Evolutionary conservation across 78 protist species (phyloP).

Genomic region (Dictyostelium discoideum): DNA sequence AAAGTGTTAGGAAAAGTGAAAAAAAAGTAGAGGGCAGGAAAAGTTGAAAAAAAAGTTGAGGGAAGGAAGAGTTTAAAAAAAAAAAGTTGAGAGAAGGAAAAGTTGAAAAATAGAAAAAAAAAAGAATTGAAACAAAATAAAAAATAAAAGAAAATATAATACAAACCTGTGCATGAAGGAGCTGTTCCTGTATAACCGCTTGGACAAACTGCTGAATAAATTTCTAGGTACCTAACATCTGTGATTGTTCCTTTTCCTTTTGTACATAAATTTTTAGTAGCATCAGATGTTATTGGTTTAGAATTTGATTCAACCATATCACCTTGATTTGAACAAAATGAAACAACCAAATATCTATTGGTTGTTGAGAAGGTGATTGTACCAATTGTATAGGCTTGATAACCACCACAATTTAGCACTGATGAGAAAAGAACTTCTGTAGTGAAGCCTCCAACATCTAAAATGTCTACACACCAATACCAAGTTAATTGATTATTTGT

Average conservation of each 20-base stretch:
- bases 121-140: not conserved
- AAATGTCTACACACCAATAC: not conserved
- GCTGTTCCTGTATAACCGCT: not conserved
- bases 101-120: not conserved
- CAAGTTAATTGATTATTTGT: not conserved
- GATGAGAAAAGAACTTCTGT: not conserved
- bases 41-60: too few relatives aligned
- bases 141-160: not conserved
- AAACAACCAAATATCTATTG: not conserved
- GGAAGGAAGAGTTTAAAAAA: not conserved
- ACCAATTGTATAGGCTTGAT: not conserved
- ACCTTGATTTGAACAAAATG: not conserved
- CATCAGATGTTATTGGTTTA: not conserved
- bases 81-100: not conserved
- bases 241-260: not conserved
- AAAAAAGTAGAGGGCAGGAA: too few relatives aligned
- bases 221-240: not conserved
- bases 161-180: not conserved
- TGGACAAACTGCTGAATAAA: slow-evolving; percentile 13
- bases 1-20: too few relatives aligned
- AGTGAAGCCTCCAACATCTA: not conserved
- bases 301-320: not conserved
- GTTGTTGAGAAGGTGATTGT: not conserved
- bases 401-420: not conserved
- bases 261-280: not conserved